Percentiles rank a stretch among this genome's conserved stretches.
Evolutionary conservation across 1,284 basidiomycete genomes (phyloP).

Genomic region (Wallemia hederae): DNA sequence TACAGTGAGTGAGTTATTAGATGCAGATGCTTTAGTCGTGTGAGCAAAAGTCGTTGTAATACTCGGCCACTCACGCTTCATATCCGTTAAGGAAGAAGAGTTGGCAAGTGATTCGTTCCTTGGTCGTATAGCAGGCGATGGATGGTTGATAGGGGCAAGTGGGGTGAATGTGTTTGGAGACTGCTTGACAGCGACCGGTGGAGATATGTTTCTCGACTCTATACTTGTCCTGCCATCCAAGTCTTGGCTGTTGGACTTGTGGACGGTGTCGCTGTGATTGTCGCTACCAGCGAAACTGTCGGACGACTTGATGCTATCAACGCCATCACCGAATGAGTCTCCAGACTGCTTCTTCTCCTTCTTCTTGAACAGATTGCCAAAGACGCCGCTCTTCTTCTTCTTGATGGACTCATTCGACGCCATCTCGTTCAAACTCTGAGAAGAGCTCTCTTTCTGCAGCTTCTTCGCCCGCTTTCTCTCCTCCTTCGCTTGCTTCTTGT

Average conservation of each 20-base stretch:
- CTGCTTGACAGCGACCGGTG: slow-evolving; percentile 1
- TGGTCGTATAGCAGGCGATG: slow-evolving; percentile 1
- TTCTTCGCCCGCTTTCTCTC: slow-evolving; percentile 15
- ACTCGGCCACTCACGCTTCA: not conserved
- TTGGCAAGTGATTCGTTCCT: slow-evolving; percentile 4
- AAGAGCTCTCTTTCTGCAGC: slow-evolving; percentile 20
- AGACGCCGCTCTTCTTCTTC: slow-evolving; percentile 33
- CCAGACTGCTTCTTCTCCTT: slow-evolving; percentile 30
- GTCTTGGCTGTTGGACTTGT: not conserved
- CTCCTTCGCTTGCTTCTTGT: slow-evolving; percentile 36
- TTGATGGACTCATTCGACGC: slow-evolving; percentile 25
- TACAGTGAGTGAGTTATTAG: not conserved
- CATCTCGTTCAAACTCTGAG: slow-evolving; percentile 13
- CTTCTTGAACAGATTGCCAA: slow-evolving; percentile 45
- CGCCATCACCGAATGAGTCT: not conserved
- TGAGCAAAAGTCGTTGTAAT: no score
- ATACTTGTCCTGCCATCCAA: not conserved
- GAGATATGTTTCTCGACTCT: slow-evolving; percentile 3
- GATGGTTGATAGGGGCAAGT: slow-evolving; percentile 1
- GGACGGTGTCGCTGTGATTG: not conserved
- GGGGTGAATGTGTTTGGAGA: slow-evolving; percentile 5
- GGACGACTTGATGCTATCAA: not conserved
- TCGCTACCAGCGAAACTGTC: not conserved
- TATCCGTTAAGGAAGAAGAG: not conserved
- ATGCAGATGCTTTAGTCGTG: not conserved